Conservation (phyloP, 192 early-diverging fungal genomes). For the Backusella morwellensis region DNA sequence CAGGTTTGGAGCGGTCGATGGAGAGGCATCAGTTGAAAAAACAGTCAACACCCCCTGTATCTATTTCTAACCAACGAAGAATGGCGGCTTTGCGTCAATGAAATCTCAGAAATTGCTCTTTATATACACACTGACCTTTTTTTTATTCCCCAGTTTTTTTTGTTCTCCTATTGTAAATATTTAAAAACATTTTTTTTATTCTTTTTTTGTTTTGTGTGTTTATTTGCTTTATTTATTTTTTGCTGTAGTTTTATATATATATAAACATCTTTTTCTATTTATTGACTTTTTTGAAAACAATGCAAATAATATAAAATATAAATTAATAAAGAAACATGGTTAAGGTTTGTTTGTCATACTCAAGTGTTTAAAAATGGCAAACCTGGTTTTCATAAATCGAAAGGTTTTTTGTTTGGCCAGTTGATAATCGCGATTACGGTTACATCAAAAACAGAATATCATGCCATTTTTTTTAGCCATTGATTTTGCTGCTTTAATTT, state of each 20-base stretch:
- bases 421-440: not conserved
- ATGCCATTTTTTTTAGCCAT: slow-evolving; percentile 1
- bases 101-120: not conserved
- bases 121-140: not conserved
- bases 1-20: not conserved
- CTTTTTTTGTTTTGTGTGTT: not conserved
- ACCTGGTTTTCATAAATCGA: not conserved
- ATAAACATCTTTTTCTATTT: not conserved
- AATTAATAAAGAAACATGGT: not conserved
- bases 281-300: not conserved
- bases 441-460: not conserved
- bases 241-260: not conserved
- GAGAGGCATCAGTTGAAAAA: slow-evolving; percentile 4
- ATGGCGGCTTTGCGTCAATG: not conserved
- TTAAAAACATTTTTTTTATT: not conserved
- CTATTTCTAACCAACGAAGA: slow-evolving; percentile 2
- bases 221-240: not conserved
- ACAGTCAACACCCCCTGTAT: not conserved
- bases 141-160: not conserved
- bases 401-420: not conserved
- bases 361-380: not conserved
- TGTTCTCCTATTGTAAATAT: not conserved
- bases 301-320: not conserved
- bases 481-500: not conserved
- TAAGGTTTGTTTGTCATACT: not conserved